phyloP scores from a whole-genome alignment of 331 rosid species.

The Stylosanthes scabra region DNA sequence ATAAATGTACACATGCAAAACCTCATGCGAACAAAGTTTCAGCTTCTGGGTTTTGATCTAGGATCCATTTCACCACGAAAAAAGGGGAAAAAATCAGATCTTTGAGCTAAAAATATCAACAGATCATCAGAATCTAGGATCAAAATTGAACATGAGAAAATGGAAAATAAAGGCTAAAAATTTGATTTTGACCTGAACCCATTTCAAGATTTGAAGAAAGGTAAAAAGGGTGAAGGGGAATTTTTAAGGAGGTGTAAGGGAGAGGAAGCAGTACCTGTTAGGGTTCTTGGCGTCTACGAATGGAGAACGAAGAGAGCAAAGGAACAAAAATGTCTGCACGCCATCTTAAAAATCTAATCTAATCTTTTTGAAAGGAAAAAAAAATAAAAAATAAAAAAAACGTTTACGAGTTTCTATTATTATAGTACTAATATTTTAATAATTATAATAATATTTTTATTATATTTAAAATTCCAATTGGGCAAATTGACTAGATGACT shows the following conservation, averaged over 20 bases:
- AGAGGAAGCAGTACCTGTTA: constrained; percentile 49
- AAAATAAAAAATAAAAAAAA: background rate
- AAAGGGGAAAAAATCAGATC: constrained; percentile 38
- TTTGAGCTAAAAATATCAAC: constrained; percentile 28
- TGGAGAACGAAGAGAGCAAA: constrained; percentile 39
- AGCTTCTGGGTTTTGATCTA: constrained; percentile 43
- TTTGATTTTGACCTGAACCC: constrained; percentile 2
- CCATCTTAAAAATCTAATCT: constrained; percentile 43
- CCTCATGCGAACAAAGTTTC: constrained; percentile 29
- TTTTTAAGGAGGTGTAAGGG: constrained; percentile 32
- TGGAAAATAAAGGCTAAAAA: background rate
- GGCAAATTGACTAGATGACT: background rate
- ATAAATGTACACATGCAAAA: constrained; percentile 41
- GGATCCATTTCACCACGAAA: constrained; percentile 35
- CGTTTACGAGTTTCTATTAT: constrained; percentile 34
- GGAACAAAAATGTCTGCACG: constrained; percentile 43
- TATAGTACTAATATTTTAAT: background rate
- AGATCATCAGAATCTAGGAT: constrained; percentile 26
- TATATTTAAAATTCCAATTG: background rate
- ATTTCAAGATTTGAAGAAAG: constrained; percentile 20
- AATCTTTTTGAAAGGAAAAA: constrained; percentile 26
- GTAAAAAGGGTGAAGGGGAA: background rate
- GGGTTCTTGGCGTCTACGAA: constrained; percentile 54
- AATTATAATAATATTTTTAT: background rate
- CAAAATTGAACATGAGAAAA: constrained; percentile 27